A percentile compares a stretch with the other conserved stretches of the same genome.
Conservation (phyloP, 768 basidiomycete species). For the Phlebiopsis gigantea region DNA sequence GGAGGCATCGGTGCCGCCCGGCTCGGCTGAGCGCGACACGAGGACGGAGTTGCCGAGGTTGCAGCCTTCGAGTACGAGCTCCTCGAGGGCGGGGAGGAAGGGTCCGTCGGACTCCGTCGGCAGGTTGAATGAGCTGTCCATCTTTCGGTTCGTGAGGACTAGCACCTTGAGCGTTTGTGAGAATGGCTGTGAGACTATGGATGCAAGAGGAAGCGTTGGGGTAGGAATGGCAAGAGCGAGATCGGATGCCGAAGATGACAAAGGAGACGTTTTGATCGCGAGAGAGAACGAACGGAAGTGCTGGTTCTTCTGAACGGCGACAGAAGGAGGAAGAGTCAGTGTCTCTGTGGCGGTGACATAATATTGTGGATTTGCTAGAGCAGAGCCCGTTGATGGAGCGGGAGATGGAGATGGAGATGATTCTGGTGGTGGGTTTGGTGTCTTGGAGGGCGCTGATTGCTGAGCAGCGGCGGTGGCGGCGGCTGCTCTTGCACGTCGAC, state of each 20-base stretch:
- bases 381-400: conserved; percentile 27
- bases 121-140: conserved; percentile 59
- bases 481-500: conserved; percentile 20
- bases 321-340: conserved; percentile 59
- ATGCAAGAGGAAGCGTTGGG: conserved; percentile 61
- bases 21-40: conserved; percentile 33
- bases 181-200: conserved; percentile 57
- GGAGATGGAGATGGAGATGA: conserved; percentile 9
- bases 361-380: conserved; percentile 53
- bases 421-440: background rate
- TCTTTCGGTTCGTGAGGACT: conserved; percentile 55
- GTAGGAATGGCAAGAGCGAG: conserved; percentile 49
- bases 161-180: conserved; percentile 54
- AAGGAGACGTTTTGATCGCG: conserved; percentile 23
- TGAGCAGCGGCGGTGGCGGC: conserved; percentile 12
- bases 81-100: conserved; percentile 64
- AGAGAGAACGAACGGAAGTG: conserved; percentile 64
- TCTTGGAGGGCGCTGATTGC: background rate
- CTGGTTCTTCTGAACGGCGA: conserved; percentile 43
- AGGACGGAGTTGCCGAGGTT: conserved; percentile 56
- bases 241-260: conserved; percentile 9
- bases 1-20: conserved; percentile 28
- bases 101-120: conserved; percentile 34
- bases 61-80: conserved; percentile 71
- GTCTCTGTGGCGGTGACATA: conserved; percentile 51